Percentiles rank a stretch among this genome's conserved stretches.
phyloP scores from a whole-genome alignment of 306 rosid species.

The Sechiopsis laciniata region DNA sequence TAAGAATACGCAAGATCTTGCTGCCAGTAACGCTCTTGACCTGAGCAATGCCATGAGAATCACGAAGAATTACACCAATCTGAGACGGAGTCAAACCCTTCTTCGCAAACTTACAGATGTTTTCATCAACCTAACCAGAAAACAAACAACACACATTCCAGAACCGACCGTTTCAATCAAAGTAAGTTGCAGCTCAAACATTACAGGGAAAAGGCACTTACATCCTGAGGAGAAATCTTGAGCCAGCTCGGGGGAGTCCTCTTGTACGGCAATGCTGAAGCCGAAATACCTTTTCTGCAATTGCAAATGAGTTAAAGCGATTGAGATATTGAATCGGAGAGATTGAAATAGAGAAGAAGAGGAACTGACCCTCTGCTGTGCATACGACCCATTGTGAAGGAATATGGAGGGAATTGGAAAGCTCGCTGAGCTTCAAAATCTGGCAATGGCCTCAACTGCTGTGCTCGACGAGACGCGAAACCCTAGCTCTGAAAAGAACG shows the following conservation, averaged over 20 bases:
- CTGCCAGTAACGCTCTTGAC: constrained; percentile 51
- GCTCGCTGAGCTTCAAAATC: background rate
- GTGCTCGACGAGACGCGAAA: background rate
- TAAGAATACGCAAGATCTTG: constrained; percentile 56
- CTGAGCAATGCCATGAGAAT: constrained; percentile 61
- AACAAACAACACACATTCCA: background rate
- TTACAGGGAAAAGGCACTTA: background rate
- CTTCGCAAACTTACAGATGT: constrained; percentile 62
- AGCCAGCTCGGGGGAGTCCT: constrained; percentile 22
- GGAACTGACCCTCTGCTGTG: constrained; percentile 19
- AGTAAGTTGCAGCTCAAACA: background rate
- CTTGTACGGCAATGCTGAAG: constrained; percentile 24
- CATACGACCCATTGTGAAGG: constrained; percentile 21
- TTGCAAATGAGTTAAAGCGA: background rate
- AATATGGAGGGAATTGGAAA: background rate
- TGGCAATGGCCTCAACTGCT: background rate
- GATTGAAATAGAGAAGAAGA: background rate
- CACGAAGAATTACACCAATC: constrained; percentile 53
- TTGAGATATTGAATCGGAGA: background rate
- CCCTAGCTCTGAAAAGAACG: background rate
- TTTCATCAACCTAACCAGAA: constrained; percentile 44
- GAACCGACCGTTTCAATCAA: background rate
- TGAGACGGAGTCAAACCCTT: constrained; percentile 49
- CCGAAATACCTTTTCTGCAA: constrained; percentile 22
- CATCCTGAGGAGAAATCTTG: constrained; percentile 12